Conservation (phyloP, 345 rosid genomes). For the Theobroma cacao region DNA sequence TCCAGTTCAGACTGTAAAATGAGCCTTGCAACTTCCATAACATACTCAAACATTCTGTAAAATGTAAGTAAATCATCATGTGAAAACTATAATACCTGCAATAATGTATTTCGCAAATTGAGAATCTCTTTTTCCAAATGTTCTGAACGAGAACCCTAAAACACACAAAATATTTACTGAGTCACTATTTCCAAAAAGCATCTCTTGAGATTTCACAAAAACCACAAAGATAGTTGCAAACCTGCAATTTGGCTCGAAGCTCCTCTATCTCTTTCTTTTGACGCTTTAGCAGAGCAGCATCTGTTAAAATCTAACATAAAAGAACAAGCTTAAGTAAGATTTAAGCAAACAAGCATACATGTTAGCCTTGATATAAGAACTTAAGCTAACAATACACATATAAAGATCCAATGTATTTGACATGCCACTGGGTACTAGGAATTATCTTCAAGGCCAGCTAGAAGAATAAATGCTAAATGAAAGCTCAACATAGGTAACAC, state of each 20-base stretch:
- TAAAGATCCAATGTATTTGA: conserved; percentile 12
- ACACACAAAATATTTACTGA: conserved; percentile 8
- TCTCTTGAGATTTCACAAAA: conserved; percentile 2
- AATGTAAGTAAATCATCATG: conserved; percentile 11
- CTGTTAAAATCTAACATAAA: conserved; percentile 67
- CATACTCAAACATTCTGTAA: conserved; percentile 2
- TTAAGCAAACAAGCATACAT: conserved; percentile 14
- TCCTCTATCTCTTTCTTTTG: conserved; percentile 98
- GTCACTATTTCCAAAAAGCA: not conserved
- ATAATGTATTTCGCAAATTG: conserved; percentile 80
- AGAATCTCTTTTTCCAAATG: conserved; percentile 88
- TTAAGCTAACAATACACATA: not conserved
- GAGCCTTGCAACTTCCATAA: conserved; percentile 16
- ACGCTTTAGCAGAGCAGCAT: conserved; percentile 94
- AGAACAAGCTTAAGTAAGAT: conserved; percentile 9
- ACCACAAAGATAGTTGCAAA: conserved; percentile 10
- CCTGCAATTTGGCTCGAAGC: conserved; percentile 91
- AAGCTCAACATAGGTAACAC: not conserved
- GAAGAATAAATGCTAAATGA: not conserved
- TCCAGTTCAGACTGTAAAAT: conserved; percentile 76
- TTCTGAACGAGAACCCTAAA: conserved; percentile 83
- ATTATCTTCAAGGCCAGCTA: conserved; percentile 1
- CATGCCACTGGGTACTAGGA: not conserved
- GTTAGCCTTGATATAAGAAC: not conserved
- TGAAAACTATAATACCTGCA: conserved; percentile 52